These are phyloP conservation scores for Ceriops zippeliana DNA, from an alignment of 345 rosid species.

Conservation along the genomic window DNA sequence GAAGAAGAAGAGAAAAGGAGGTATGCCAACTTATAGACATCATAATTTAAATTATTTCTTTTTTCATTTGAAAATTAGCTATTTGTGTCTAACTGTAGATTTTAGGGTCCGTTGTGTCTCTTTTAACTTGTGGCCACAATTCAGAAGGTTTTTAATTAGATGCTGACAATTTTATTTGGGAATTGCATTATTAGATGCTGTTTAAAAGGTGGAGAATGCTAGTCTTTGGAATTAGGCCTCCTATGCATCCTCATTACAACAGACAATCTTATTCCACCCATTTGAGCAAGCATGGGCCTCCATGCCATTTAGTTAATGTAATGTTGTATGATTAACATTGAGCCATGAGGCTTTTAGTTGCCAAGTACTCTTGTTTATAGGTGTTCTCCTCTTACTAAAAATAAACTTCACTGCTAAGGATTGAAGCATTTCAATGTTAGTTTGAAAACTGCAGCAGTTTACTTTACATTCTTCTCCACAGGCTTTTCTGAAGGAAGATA, in stretches of 20 bases:
- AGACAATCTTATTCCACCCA: not conserved
- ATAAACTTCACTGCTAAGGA: constrained; percentile 27
- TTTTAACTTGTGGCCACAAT: constrained; percentile 1
- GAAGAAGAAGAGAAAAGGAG: constrained; percentile 73
- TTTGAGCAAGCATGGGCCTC: not conserved
- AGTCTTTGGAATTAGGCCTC: not conserved
- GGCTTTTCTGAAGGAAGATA: constrained; percentile 86
- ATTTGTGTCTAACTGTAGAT: constrained; percentile 2
- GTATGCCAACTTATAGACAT: constrained; percentile 37
- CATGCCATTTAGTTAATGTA: not conserved
- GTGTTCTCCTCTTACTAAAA: constrained; percentile 19
- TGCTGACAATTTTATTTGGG: not conserved
- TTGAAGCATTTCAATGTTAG: constrained; percentile 43
- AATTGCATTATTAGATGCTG: not conserved
- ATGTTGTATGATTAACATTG: not conserved
- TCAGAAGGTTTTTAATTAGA: not conserved
- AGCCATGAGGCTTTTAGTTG: not conserved
- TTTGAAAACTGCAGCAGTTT: constrained; percentile 62
- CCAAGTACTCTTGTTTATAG: not conserved
- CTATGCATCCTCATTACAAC: not conserved
- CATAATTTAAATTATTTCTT: constrained; percentile 4
- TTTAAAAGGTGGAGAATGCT: not conserved
- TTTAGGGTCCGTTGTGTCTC: not conserved
- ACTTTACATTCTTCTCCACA: constrained; percentile 71
- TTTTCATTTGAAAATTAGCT: not conserved